Evolutionary conservation across 352 stramenopile species (phyloP), one percentile per base, ranked within the genome.

Genomic region (Thraustotheca clavata): DNA sequence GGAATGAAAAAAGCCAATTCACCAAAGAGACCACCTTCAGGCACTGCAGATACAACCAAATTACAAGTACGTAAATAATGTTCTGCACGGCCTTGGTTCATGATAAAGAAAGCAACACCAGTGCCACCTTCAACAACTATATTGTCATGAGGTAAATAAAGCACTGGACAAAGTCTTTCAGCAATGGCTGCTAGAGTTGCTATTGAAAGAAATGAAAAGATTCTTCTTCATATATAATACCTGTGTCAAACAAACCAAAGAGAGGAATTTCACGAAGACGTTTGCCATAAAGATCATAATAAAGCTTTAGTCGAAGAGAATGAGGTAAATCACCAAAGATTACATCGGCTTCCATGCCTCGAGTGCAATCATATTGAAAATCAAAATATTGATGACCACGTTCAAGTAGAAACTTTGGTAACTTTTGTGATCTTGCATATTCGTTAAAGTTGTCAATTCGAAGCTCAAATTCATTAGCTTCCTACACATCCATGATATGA

Each of bases 1-100:
- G 72, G 68, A 20, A 91, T 54, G 35, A 91, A 91, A 60, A 91
- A 91, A 6, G 78, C 78, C 2, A 89, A 74, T 59, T 91, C 82
- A 8, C 80, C 82, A 59, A 91, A 91, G n/a, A 91, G 43, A 7
- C 70, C 79, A 2, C 79, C 80, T 18, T 79, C 54, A 0, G 69
- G 72, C 4, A 91, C 68, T 8, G 79, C 80, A 7, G 79, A 80
- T 0, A 91, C 79, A 0, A 77, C 78, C 26, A 65, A 33, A 35
- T 65, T 65, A 20, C 26, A 40, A 3, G 26, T 16, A 7, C 57
- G 57, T 4, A 65, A 40, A 32, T 65, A 65, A 22, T 65, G 22
- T 33, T 65, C 57, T 1, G 76, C 79, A 0, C 67, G 79, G 9
- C 82, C 82, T 22, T 71, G 75, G 47, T 89, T 88, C 14, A 91